Evolutionary conservation across 2,329 filamentous ascomycete species (phyloP).

Genomic region (Nemania sp.): DNA sequence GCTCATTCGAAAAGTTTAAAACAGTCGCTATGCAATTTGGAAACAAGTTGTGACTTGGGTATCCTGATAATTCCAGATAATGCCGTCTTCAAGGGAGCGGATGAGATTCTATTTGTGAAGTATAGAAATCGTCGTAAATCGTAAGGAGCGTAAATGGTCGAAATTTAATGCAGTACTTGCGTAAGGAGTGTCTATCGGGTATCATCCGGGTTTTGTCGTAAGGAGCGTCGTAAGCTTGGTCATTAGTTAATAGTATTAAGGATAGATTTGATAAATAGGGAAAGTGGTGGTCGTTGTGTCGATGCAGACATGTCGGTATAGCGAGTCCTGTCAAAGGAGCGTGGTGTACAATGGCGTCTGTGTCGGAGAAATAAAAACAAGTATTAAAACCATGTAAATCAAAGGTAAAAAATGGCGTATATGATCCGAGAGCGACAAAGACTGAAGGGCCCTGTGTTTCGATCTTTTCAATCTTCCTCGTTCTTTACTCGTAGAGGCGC

Average conservation of each 20-base stretch:
- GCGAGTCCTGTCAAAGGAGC: conserved; percentile 43
- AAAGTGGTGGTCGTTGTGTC: conserved; percentile 43
- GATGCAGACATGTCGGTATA: conserved; percentile 40
- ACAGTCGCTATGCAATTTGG: conserved; percentile 61
- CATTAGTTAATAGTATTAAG: conserved; percentile 39
- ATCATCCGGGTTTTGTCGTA: conserved; percentile 44
- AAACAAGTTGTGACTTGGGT: conserved; percentile 43
- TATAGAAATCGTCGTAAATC: conserved; percentile 44
- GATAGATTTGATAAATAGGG: conserved; percentile 39
- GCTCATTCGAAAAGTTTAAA: conserved; percentile 40
- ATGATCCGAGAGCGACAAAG: not conserved
- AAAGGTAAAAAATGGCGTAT: conserved; percentile 24
- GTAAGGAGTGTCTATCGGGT: conserved; percentile 52
- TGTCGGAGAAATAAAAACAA: conserved; percentile 29
- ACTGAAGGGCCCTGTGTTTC: too few relatives aligned
- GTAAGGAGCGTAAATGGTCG: conserved; percentile 40
- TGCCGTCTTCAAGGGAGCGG: conserved; percentile 42
- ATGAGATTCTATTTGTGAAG: conserved; percentile 41
- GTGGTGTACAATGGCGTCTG: conserved; percentile 44
- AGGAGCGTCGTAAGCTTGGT: conserved; percentile 45
- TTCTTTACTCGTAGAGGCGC: conserved; percentile 40
- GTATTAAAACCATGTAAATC: conserved; percentile 32
- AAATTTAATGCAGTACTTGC: conserved; percentile 39
- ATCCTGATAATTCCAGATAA: conserved; percentile 41
- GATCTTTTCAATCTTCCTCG: conserved; percentile 36